Evolutionary conservation across 2,329 filamentous ascomycete species (phyloP).

Genomic region (Truncatella angustata): DNA sequence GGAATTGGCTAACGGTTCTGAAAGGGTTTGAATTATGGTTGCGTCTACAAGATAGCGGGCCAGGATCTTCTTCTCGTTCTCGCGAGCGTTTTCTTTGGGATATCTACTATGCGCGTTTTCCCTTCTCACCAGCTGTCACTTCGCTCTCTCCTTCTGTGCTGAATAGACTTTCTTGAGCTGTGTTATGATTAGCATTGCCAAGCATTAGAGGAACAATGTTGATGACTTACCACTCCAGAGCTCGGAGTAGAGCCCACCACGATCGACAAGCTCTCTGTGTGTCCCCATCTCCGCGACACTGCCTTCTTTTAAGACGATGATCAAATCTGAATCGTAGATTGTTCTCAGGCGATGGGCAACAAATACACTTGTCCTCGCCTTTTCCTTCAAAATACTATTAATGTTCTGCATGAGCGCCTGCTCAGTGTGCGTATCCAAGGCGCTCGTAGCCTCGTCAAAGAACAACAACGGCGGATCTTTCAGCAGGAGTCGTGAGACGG

Average conservation of each 20-base stretch:
- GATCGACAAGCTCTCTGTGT: slow-evolving; percentile 79
- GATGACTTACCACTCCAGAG: slow-evolving; percentile 76
- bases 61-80: background rate
- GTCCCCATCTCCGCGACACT: slow-evolving; percentile 86
- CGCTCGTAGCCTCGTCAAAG: slow-evolving; percentile 93
- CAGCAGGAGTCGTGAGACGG: slow-evolving; percentile 77
- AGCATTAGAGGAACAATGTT: background rate
- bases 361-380: slow-evolving; percentile 87
- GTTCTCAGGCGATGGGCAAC: slow-evolving; percentile 90
- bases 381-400: slow-evolving; percentile 86
- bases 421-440: slow-evolving; percentile 90
- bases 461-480: slow-evolving; percentile 90
- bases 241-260: slow-evolving; percentile 78
- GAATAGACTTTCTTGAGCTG: slow-evolving; percentile 61
- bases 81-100: background rate
- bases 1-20: too few relatives aligned
- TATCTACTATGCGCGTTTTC: background rate
- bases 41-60: background rate
- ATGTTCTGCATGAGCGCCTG: slow-evolving; percentile 89
- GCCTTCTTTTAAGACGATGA: slow-evolving; percentile 85
- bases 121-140: background rate
- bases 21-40: too few relatives aligned
- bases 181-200: background rate
- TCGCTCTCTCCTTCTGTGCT: slow-evolving; percentile 18
- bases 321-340: slow-evolving; percentile 89